Evolutionary conservation across 306 rosid species (phyloP), one percentile per base, ranked within the genome.

Genomic region (Acmispon strigosus): DNA sequence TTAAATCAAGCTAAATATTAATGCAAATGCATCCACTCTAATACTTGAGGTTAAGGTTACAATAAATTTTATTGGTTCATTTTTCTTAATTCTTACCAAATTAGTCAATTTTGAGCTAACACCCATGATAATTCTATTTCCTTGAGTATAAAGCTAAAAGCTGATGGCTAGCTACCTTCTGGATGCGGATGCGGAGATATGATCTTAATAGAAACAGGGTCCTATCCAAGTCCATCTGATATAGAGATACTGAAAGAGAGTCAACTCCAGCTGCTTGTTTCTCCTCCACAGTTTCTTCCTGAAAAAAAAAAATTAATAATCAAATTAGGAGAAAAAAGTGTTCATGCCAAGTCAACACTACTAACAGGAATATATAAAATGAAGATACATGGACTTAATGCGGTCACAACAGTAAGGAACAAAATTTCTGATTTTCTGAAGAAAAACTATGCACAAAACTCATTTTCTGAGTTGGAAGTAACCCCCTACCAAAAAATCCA

Each of bases 171-270:
- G 42, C 67, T 63, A 90, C 99, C 97, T 90, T 94, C 81, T 87
- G 95, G 19, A 94, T 82, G 49, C 99, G 95, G 81, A 86, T 79
- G 44, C 99, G 82, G 61, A 89, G 87, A 67, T 94, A 90, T 4
- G 99, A 94, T 84, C 96, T 84, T 29, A 94, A 78, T 43, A 94
- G 69, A 80, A 91, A 94, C 52, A 86, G 90, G 16, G 95, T 78
- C 82, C 96, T 84, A 71, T 94, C 99, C 76, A 94, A 63, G 76
- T 94, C 99, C 97, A 94, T 94, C 81, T 94, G 97, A 82, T 91
- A 94, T 45, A 94, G 88, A 69, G 99, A 94, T 24, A 87, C 76
- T 0, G 90, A 86, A 19, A 89, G 95, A 7, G 91, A 95, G 78
- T 89, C 91, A 43, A 42, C 27, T 13, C 91, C 86, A 61, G 55